Evolutionary conservation across 306 rosid genomes (phyloP), one percentile per base, ranked within the genome.

Genomic region (Crotalaria pallida): DNA sequence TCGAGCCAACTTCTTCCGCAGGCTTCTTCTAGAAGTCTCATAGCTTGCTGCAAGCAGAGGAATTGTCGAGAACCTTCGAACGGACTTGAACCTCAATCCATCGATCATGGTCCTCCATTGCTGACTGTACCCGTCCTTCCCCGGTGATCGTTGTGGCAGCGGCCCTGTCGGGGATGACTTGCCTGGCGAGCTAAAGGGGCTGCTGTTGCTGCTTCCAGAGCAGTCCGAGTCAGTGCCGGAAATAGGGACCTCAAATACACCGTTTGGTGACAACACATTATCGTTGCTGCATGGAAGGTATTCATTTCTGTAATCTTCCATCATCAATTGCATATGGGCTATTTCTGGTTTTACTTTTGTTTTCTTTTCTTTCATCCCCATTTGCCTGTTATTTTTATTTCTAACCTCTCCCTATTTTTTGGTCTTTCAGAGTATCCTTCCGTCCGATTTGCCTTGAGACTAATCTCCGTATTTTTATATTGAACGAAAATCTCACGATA

Each of bases 31-130:
- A 0, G 96, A 85, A 9, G 77, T 51, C 34, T 87, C 92, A 23
- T 83, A 77, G 67, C 79, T 74, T 0, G 82, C 75, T 1, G 77
- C 71, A 24, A 91, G 56, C 33, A 79, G 12, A 0, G 97, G 92
- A 56, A 88, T 79, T 0, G 84, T 81, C 2, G 97, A 77, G 49
- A 91, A 81, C n/a, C 83, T 79, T 53, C 88, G 40, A 7, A 69
- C 76, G 0, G 89, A 80, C 60, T 85, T 91, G 78, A 77, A 83
- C 91, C 73, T 88, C 24, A 88, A 7, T 10, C 64, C 75, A 2
- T 84, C 93, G 1, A 91, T 74, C 82, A 85, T 76, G 3, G 83
- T 43, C 69, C 21, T 91, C 96, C 86, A 83, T 7, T 80, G 92
- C 62, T 61, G 56, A 31, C 53, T 66, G 9, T 67, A 51, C 13